Evolutionary conservation across 164 flowering plant genomes (phyloP).

Genomic region (Paratinospora sagittata): DNA sequence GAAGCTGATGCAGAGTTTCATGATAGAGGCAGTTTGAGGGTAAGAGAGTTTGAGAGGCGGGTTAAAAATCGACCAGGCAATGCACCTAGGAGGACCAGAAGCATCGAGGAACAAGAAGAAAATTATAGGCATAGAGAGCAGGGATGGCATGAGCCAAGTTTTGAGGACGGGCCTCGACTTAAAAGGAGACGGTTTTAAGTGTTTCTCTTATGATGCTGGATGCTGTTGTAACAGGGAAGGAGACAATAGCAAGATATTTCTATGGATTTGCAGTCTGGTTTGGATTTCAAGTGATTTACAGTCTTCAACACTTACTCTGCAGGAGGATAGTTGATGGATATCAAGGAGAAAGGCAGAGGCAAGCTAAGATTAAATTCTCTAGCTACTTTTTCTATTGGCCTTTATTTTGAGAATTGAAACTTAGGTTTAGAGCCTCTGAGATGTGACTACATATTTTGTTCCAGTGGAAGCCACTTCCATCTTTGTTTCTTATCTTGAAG

Average conservation of each 20-base stretch:
- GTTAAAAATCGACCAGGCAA: conserved; percentile 33
- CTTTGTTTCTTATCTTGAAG: too few relatives aligned
- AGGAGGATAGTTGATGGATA: background rate
- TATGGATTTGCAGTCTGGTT: background rate
- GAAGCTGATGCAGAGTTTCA: conserved; percentile 35
- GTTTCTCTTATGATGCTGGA: background rate
- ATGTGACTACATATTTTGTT: too few relatives aligned
- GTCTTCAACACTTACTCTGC: background rate
- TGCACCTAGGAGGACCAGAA: conserved; percentile 38
- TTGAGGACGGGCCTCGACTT: conserved; percentile 35
- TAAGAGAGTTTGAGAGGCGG: conserved; percentile 51
- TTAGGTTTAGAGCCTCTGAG: too few relatives aligned
- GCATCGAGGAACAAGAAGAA: conserved; percentile 45
- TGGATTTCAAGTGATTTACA: background rate
- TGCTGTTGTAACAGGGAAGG: background rate
- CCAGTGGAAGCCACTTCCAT: too few relatives aligned
- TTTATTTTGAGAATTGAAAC: background rate
- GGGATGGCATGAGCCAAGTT: conserved; percentile 43
- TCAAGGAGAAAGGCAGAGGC: background rate
- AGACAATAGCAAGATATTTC: background rate
- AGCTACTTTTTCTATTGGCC: background rate
- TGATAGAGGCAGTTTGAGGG: conserved; percentile 40
- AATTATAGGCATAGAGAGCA: conserved; percentile 37
- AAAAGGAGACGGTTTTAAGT: conserved; percentile 52
- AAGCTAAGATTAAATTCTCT: background rate